phyloP scores from a whole-genome alignment of 2,329 filamentous ascomycete genomes.

The Podosphaera xanthii region DNA sequence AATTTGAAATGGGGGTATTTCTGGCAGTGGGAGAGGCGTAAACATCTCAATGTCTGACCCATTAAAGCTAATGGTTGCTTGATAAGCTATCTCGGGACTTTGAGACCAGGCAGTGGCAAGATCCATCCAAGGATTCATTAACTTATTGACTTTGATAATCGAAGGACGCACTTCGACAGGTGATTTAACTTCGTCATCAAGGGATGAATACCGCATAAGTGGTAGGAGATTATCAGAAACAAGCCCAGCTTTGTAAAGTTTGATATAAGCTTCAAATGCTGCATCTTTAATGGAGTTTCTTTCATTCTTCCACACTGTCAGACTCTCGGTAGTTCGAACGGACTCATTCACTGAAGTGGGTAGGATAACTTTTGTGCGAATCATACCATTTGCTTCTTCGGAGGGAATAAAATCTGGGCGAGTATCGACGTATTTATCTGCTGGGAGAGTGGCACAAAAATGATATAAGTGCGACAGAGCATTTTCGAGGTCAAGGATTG shows the following conservation, averaged over 20 bases:
- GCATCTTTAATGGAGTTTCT: conserved; percentile 45
- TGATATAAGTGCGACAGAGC: conserved; percentile 58
- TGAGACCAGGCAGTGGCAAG: conserved; percentile 29
- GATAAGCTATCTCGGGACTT: conserved; percentile 43
- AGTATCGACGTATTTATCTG: conserved; percentile 35
- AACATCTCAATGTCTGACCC: conserved; percentile 5
- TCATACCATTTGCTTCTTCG: conserved; percentile 20
- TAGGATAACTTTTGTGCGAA: conserved; percentile 41
- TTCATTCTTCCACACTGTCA: conserved; percentile 40
- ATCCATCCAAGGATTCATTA: conserved; percentile 19
- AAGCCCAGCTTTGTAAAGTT: conserved; percentile 45
- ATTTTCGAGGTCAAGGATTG: conserved; percentile 45
- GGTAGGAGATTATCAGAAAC: conserved; percentile 64
- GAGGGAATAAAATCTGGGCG: conserved; percentile 40
- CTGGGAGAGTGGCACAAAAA: conserved; percentile 42
- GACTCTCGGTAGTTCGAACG: conserved; percentile 30
- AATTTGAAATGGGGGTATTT: conserved; percentile 8
- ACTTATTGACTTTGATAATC: conserved; percentile 15
- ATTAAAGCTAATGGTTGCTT: conserved; percentile 20
- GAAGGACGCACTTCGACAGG: conserved; percentile 20
- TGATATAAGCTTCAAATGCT: conserved; percentile 50
- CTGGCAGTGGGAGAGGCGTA: conserved; percentile 8
- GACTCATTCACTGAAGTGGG: conserved; percentile 44
- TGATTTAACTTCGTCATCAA: conserved; percentile 18
- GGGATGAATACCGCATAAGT: conserved; percentile 11